Evolutionary conservation across 257 asterid species (phyloP), one percentile per base, ranked within the genome.

Genomic region (Scutellaria galericulata): DNA sequence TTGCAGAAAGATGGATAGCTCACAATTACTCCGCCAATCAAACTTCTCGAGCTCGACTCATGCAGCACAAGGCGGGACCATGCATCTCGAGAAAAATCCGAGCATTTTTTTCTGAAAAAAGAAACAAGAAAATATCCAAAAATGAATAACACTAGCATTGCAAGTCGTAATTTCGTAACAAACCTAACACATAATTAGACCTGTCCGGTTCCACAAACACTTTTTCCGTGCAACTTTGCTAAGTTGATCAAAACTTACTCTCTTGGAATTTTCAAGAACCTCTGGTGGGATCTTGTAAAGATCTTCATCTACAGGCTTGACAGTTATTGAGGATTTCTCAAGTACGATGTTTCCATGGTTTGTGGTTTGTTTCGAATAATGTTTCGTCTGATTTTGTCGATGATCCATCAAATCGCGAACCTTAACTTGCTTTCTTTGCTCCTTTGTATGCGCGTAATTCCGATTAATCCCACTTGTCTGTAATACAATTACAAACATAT

Each of bases 301-400:
- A 82, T 93, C 97, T 83, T 93, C 98, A 70, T 93, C 98, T 0
- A 90, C 93, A 2, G 98, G 96, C 53, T 92, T 92, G n/a, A 71
- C 82, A 37, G 72, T 46, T 39, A 60, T 24, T 0, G 79, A 47
- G 9, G 83, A 76, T 55, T 56, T 72, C 4, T 51, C 75, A 0
- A 67, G 47, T 52, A 61, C 70, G 50, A 78, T 22, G 48, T 78
- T 70, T 44, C 31, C 65, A 4, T 80, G 40, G 13, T 62, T 58
- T 12, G 41, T 66, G 11, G n/a, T 45, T 2, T 84, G 80, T 47
- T 75, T 76, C 0, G 79, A 31, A 5, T 73, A 57, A 27, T 75
- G 82, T 55, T 77, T 81, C 61, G 73, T 73, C 14, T 45, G 68
- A 18, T 72, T 81, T 72, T 74, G 76, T 10, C 80, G 86, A 40